Conservation (phyloP, 805 yeast species). For the Wickerhamiella parazyma region DNA sequence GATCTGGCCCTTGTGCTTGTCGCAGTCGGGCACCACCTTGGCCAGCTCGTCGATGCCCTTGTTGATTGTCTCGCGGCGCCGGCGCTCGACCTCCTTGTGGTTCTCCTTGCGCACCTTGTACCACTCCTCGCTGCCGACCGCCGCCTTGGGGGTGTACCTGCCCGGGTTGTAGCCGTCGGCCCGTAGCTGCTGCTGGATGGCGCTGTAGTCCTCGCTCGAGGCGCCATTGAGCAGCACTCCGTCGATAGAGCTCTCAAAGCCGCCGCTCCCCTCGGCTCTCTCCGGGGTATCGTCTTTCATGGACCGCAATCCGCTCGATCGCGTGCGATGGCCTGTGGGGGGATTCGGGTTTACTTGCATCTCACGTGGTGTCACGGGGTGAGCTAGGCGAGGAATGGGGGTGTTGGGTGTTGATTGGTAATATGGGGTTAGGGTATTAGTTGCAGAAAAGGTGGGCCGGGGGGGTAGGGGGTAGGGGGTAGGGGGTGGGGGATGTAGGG, state of each 20-base stretch:
- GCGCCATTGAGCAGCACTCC: constrained; percentile 8
- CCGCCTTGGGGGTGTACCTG: constrained; percentile 32
- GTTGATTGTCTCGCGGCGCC: constrained; percentile 26
- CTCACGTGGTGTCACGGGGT: constrained; percentile 14
- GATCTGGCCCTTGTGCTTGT: constrained; percentile 71
- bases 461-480: too few relatives aligned
- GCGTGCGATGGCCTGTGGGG: constrained; percentile 5
- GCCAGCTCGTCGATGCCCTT: constrained; percentile 30
- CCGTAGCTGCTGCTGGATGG: constrained; percentile 9
- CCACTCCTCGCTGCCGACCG: constrained; percentile 74
- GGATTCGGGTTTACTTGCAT: constrained; percentile 13
- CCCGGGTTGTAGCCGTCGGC: neutral
- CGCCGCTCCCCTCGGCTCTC: neutral
- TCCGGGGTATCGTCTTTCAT: neutral
- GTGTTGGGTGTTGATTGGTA: too few relatives aligned
- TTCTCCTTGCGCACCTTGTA: constrained; percentile 70
- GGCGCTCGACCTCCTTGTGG: constrained; percentile 41
- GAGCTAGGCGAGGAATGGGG: too few relatives aligned
- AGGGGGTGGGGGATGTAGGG: too few relatives aligned
- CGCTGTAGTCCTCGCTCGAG: constrained; percentile 7
- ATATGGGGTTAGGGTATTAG: too few relatives aligned
- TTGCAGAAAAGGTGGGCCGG: too few relatives aligned
- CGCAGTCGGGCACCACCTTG: constrained; percentile 31
- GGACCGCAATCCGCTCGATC: neutral
- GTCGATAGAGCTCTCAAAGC: neutral